Evolutionary conservation across 106 monocot species (phyloP).

Genomic region (Allium fistulosum): DNA sequence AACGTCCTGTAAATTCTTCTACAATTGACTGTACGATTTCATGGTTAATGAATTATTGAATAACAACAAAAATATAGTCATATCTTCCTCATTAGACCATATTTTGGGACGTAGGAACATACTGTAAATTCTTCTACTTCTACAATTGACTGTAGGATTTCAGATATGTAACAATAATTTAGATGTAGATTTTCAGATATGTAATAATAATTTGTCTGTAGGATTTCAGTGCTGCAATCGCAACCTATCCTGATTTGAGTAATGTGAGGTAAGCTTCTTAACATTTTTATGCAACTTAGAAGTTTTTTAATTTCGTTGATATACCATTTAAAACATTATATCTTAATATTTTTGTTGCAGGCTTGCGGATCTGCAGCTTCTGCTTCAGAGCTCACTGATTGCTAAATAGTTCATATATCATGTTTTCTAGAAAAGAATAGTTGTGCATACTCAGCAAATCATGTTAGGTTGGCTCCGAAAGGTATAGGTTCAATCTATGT

Average conservation of each 20-base stretch:
- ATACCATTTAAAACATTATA: neutral
- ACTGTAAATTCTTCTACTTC: too few species aligned
- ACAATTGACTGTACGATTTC: too few species aligned
- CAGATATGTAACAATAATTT: neutral
- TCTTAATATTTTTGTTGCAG: constrained; percentile 23
- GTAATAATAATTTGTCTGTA: constrained; percentile 16
- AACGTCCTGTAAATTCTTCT: too few species aligned
- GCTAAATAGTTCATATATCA: constrained; percentile 26
- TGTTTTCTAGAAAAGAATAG: too few species aligned
- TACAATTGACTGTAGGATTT: too few species aligned
- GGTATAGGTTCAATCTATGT: too few species aligned
- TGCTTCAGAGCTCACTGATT: constrained; percentile 44
- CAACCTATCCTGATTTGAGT: constrained; percentile 76
- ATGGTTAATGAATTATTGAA: too few species aligned
- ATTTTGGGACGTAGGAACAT: too few species aligned
- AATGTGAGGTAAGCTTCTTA: constrained; percentile 60
- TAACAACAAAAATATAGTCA: too few species aligned
- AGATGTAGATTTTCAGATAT: constrained; percentile 54
- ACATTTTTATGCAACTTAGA: neutral
- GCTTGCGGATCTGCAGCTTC: constrained; percentile 63
- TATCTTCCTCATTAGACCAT: too few species aligned
- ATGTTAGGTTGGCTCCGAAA: too few species aligned
- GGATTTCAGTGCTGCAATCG: constrained; percentile 90
- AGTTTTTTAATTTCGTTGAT: neutral
- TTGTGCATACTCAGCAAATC: too few species aligned